These are phyloP conservation scores for Nectriaceae sp. DNA, from an alignment of 2,329 filamentous ascomycete species.

Conservation along the genomic window DNA sequence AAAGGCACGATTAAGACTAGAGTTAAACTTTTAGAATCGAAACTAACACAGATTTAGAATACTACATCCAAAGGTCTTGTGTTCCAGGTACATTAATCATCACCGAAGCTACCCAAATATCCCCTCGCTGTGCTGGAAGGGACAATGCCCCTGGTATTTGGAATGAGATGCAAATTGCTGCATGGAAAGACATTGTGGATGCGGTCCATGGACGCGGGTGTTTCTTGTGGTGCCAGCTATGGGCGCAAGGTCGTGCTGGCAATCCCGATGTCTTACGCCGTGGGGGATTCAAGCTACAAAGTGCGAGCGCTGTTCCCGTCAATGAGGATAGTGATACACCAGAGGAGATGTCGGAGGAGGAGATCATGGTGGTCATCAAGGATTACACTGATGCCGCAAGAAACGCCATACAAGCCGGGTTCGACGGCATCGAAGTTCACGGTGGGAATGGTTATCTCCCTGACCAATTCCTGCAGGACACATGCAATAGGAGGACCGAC, in stretches of 20 bases:
- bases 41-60: no score
- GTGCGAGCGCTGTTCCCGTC: constrained; percentile 33
- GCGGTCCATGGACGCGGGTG: neutral
- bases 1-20: no score
- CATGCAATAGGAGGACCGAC: constrained; percentile 52
- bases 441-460: constrained; percentile 62
- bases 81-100: neutral
- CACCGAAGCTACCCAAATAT: neutral
- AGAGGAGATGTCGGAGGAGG: constrained; percentile 61
- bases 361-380: constrained; percentile 62
- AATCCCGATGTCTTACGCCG: neutral
- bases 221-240: neutral
- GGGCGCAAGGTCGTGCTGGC: neutral
- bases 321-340: constrained; percentile 54
- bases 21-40: no score
- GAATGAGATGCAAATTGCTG: neutral
- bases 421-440: constrained; percentile 68
- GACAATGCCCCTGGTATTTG: neutral
- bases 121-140: neutral
- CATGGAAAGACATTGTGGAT: neutral
- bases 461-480: constrained; percentile 59
- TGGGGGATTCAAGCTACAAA: neutral
- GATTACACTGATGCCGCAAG: constrained; percentile 56
- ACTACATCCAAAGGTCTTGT: no score
- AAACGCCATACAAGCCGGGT: constrained; percentile 62